Percentiles rank a stretch among this genome's conserved stretches.
These are phyloP conservation scores for Quercus lobata DNA, from an alignment of 331 rosid genomes.

Conservation along the genomic window DNA sequence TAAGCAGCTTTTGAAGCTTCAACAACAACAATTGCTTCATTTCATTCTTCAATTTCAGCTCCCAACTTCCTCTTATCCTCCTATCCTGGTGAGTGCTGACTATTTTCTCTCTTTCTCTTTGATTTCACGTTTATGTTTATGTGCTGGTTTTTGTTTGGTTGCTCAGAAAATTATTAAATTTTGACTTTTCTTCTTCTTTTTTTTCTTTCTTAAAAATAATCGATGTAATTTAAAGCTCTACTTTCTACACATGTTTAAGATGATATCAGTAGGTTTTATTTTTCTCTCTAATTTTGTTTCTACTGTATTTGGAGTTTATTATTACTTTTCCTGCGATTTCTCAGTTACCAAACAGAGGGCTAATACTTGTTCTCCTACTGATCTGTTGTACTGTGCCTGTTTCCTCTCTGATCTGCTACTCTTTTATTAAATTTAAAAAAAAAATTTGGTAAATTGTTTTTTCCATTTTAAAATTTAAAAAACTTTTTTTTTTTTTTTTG, in stretches of 20 bases:
- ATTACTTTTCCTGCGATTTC: neutral
- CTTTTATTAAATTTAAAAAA: neutral
- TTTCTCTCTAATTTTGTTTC: neutral
- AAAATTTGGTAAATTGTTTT: neutral
- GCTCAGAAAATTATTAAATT: neutral
- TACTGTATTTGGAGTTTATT: neutral
- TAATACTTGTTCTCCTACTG: neutral
- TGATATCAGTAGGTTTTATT: neutral
- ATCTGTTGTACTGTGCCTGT: neutral
- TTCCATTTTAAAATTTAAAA: too few species aligned
- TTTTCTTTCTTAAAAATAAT: neutral
- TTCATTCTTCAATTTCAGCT: neutral
- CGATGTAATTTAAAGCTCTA: neutral
- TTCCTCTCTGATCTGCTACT: conserved; percentile 9
- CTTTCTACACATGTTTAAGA: neutral
- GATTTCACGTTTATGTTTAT: neutral
- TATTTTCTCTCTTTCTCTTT: neutral
- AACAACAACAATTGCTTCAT: too few species aligned
- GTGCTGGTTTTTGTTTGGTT: conserved; percentile 10
- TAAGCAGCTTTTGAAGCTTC: too few species aligned
- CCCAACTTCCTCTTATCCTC: neutral
- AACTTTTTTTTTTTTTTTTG: neutral
- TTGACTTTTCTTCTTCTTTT: too few species aligned
- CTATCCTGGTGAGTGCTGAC: conserved; percentile 22
- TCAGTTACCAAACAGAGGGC: neutral